Evolutionary conservation across 176 grass and related monocot genomes (phyloP).

Genomic region (Rhynchospora breviuscula): DNA sequence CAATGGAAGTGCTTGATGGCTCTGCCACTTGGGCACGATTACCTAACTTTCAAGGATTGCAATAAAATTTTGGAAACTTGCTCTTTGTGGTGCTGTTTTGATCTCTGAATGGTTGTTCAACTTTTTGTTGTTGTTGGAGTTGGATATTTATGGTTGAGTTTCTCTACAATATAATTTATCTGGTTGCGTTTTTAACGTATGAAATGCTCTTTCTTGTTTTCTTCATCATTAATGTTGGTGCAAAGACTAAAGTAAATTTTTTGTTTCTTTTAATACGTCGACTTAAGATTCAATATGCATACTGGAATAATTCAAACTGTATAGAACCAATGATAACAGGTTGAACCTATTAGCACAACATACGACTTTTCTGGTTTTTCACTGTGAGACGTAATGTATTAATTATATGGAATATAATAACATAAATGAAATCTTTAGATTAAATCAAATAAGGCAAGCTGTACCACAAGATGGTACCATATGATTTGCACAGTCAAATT

Average conservation of each 20-base stretch:
- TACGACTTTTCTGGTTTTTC: not conserved
- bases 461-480: not conserved
- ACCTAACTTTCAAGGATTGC: slow-evolving; percentile 1
- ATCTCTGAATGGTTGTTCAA: not conserved
- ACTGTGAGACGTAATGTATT: not conserved
- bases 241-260: not conserved
- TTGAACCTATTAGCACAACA: not conserved
- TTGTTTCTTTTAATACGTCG: not conserved
- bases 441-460: not conserved
- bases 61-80: slow-evolving; percentile 1
- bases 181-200: not conserved
- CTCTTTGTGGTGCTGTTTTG: not conserved
- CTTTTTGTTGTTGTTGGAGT: not conserved
- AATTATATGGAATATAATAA: not conserved
- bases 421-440: not conserved
- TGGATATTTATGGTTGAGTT: not conserved
- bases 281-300: not conserved
- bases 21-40: not conserved
- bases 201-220: not conserved
- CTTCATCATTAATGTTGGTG: not conserved
- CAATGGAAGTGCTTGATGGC: slow-evolving; percentile 33
- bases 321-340: not conserved
- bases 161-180: not conserved
- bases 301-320: not conserved
- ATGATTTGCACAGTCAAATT: slow-evolving; percentile 6